Evolutionary conservation across 129 eudicot species (phyloP).

Genomic region (Flaveria robusta): DNA sequence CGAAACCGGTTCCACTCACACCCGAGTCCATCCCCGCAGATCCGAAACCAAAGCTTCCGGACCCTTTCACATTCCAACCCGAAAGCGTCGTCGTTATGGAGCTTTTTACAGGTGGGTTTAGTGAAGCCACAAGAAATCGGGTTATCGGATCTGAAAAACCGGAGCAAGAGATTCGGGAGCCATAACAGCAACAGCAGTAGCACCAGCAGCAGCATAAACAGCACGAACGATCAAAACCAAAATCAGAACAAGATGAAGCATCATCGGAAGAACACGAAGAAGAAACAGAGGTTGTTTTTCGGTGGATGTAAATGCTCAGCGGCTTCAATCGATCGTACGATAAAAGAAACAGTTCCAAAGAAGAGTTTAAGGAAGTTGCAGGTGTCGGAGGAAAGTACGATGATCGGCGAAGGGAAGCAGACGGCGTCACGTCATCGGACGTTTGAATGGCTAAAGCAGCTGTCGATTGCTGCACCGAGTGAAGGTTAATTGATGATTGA

Average conservation of each 20-base stretch:
- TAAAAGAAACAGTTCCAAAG: slow-evolving; percentile 21
- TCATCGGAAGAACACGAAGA: slow-evolving; percentile 32
- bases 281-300: slow-evolving; percentile 41
- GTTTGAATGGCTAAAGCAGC: slow-evolving; percentile 97
- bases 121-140: slow-evolving; percentile 75
- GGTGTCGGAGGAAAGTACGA: slow-evolving; percentile 18
- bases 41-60: slow-evolving; percentile 41
- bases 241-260: neutral
- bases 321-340: slow-evolving; percentile 41
- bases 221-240: slow-evolving; percentile 24
- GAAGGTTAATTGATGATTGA: slow-evolving; percentile 30
- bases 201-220: slow-evolving; percentile 38
- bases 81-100: slow-evolving; percentile 66
- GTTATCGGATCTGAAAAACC: slow-evolving; percentile 48
- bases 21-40: slow-evolving; percentile 89
- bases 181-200: slow-evolving; percentile 58
- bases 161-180: slow-evolving; percentile 49
- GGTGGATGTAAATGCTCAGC: slow-evolving; percentile 67
- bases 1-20: slow-evolving; percentile 78
- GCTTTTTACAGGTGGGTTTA: slow-evolving; percentile 61
- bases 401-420: slow-evolving; percentile 44
- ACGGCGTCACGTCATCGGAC: slow-evolving; percentile 80
- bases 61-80: slow-evolving; percentile 18
- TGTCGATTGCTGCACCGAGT: slow-evolving; percentile 53
- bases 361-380: slow-evolving; percentile 27